Evolutionary conservation across 208 protist genomes (phyloP).

Genomic region (Tritrichomonas foetus): DNA sequence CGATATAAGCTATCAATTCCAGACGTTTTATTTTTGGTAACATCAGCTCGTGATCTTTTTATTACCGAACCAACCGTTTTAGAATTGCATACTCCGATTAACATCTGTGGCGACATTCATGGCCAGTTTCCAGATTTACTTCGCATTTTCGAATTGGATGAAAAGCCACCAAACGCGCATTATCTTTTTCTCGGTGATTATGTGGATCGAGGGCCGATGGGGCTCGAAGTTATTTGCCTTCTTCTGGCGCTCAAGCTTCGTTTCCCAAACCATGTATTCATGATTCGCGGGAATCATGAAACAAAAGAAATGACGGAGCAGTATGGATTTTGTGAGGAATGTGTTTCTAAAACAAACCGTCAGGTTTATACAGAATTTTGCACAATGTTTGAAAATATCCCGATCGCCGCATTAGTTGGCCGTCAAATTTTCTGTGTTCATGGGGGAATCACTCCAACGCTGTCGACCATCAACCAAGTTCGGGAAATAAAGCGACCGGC

Average conservation of each 20-base stretch:
- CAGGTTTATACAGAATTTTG: not conserved
- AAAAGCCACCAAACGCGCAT: not conserved
- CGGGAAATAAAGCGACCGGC: not conserved
- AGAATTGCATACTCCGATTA: not conserved
- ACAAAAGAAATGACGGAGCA: slow-evolving; percentile 24
- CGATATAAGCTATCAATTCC: not conserved
- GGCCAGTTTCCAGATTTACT: slow-evolving; percentile 36
- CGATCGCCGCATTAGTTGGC: not conserved
- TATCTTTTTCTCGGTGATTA: slow-evolving; percentile 35
- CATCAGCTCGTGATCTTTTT: not conserved
- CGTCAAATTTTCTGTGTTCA: not conserved
- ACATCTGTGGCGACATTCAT: slow-evolving; percentile 4
- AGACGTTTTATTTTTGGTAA: not conserved
- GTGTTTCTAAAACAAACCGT: not conserved
- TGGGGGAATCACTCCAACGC: not conserved
- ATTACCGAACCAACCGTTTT: not conserved
- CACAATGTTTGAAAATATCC: slow-evolving; percentile 1
- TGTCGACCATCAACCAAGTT: not conserved
- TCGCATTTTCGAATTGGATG: not conserved
- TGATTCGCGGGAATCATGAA: slow-evolving; percentile 23
- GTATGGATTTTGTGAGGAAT: slow-evolving; percentile 8
- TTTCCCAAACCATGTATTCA: slow-evolving; percentile 1
- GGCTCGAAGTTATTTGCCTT: slow-evolving; percentile 8
- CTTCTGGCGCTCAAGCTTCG: not conserved
- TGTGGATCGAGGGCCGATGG: not conserved